Conservation (phyloP, 192 early-diverging fungal genomes). For the Coemansia sp. region DNA sequence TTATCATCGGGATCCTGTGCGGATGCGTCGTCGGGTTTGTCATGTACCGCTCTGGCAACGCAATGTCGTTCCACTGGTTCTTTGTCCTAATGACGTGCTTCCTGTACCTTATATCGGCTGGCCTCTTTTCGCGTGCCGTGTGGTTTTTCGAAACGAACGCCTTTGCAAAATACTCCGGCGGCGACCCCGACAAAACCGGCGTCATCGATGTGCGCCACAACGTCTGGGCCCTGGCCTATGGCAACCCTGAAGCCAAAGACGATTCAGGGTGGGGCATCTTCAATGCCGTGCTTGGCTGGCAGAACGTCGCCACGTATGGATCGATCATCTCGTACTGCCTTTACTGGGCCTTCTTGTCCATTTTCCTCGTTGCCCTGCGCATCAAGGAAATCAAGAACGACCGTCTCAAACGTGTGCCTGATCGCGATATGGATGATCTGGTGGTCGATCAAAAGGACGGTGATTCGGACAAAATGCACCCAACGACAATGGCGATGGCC, state of each 20-base stretch:
- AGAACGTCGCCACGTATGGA: constrained; percentile 71
- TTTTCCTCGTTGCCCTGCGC: constrained; percentile 51
- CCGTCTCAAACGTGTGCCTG: not conserved
- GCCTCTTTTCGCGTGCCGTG: constrained; percentile 72
- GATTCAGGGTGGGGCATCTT: constrained; percentile 69
- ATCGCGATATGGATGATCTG: not conserved
- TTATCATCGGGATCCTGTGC: constrained; percentile 68
- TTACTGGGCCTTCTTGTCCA: constrained; percentile 72
- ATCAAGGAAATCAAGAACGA: constrained; percentile 29
- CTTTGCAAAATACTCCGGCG: constrained; percentile 70
- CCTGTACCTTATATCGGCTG: constrained; percentile 81
- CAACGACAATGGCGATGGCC: not conserved
- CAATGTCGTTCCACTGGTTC: constrained; percentile 77
- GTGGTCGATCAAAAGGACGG: constrained; percentile 3
- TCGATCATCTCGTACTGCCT: constrained; percentile 76
- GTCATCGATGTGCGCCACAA: constrained; percentile 62
- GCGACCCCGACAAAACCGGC: constrained; percentile 62
- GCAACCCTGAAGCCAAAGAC: constrained; percentile 61
- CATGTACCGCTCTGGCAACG: constrained; percentile 72
- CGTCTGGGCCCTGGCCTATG: constrained; percentile 66
- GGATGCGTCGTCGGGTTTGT: constrained; percentile 72
- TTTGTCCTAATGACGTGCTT: constrained; percentile 72
- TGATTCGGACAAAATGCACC: constrained; percentile 15
- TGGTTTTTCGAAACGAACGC: constrained; percentile 67
- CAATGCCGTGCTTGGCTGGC: constrained; percentile 79